Evolutionary conservation across 805 yeast species (phyloP), one percentile per base, ranked within the genome.

Genomic region (Candida koratica): DNA sequence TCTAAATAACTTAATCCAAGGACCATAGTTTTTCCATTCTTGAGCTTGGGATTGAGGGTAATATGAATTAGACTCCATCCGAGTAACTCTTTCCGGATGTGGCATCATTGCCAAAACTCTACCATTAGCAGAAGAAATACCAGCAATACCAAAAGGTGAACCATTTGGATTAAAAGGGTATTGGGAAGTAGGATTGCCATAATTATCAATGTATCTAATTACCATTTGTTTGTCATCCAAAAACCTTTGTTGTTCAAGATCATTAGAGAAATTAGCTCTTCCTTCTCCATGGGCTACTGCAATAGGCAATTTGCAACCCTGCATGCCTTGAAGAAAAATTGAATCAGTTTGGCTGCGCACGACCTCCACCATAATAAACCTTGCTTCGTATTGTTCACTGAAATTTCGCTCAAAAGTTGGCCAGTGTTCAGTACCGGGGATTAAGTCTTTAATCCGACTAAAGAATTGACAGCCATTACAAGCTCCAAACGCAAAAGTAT

Each of bases 231-330:
- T 44, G 12, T 76, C 77, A 14, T 63, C 50, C 41, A 69, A 65
- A 55, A 88, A 81, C 7, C 57, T 53, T 6, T 41, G 25, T 43
- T 74, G 59, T 40, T 71, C 65, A 17, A 61, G 68, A 7, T 61
- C 67, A 19, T 60, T 43, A 28, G 64, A 64, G 59, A 90, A 93
- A 28, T 71, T 62, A 10, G 97, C 97, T 51, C 86, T 77, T 52
- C 98, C 98, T 68, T 93, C 98, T 50, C 98, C 98, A 57, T 93
- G 98, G 4, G 98, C 98, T 48, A 93, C 97, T 14, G 94, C 96
- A 63, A 93, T 87, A 36, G 98, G 98, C 52, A 93, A 63, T 52
- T 79, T 78, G 6, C 97, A 86, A n/a, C 96, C 95, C 52, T 79
- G 74, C 97, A 93, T 88, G 36, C 84, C 86, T 39, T 82, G 75